Conservation (phyloP, 192 early-diverging fungal genomes). For the Linnemannia elongata region DNA sequence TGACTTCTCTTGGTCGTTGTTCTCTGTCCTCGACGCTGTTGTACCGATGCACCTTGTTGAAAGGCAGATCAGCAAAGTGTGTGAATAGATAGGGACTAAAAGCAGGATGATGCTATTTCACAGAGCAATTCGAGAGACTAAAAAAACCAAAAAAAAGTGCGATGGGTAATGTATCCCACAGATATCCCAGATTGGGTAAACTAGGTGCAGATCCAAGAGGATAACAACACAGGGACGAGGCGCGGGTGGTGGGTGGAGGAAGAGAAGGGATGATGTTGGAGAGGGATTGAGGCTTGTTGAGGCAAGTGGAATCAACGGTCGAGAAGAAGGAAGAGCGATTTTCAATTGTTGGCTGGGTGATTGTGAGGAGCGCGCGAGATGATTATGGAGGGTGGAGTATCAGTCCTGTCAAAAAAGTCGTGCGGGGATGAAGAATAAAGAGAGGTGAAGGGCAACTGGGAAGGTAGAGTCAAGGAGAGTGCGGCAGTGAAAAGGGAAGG, state of each 20-base stretch:
- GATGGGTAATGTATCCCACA: background rate
- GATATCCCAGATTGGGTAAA: background rate
- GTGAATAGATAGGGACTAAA: background rate
- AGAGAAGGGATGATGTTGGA: background rate
- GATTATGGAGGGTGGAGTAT: background rate
- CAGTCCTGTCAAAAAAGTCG: background rate
- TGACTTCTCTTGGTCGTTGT: background rate
- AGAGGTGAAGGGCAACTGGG: background rate
- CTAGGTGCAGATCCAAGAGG: background rate
- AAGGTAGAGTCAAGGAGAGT: background rate
- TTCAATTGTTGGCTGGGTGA: no score
- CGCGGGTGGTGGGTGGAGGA: background rate
- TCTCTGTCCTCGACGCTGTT: background rate
- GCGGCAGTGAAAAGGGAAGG: background rate
- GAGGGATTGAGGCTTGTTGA: background rate
- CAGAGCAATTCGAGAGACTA: slow-evolving; percentile 2
- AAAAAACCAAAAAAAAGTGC: background rate
- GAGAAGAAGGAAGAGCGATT: background rate
- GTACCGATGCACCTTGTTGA: slow-evolving; percentile 16
- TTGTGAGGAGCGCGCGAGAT: background rate
- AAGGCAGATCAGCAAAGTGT: slow-evolving; percentile 18
- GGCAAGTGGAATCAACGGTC: background rate
- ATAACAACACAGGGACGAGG: background rate
- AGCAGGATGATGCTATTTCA: slow-evolving; percentile 17
- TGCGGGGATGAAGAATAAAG: background rate